These are phyloP conservation scores for Ascochyta fabae DNA, from an alignment of 2,329 filamentous ascomycete genomes.

Conservation along the genomic window DNA sequence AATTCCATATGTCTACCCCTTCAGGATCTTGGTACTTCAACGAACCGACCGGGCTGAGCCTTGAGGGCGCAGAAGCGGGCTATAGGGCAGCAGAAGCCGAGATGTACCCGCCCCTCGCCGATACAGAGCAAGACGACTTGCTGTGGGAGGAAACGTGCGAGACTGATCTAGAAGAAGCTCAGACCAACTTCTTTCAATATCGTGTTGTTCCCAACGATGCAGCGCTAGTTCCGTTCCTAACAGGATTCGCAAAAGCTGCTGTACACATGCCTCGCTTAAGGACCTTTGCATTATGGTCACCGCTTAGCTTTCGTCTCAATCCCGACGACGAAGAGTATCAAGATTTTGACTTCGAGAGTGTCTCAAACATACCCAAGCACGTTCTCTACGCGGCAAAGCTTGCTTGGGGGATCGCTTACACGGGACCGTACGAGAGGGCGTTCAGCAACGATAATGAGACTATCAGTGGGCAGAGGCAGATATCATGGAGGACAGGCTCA, in stretches of 20 bases:
- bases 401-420: conserved; percentile 16
- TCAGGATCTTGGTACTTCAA: conserved; percentile 31
- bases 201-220: conserved; percentile 21
- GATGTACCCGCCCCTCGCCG: conserved; percentile 20
- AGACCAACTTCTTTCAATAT: background rate
- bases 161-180: background rate
- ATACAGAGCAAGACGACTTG: background rate
- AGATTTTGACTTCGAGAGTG: background rate
- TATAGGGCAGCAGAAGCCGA: conserved; percentile 7
- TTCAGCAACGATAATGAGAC: background rate
- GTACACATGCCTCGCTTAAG: conserved; percentile 19
- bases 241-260: conserved; percentile 24
- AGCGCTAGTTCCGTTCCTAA: conserved; percentile 17
- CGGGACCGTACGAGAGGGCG: background rate
- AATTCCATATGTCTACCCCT: conserved; percentile 20
- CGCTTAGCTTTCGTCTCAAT: conserved; percentile 3
- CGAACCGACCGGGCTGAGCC: conserved; percentile 14
- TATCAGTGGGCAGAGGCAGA: background rate
- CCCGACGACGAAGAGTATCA: background rate
- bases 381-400: background rate
- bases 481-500: conserved; percentile 12
- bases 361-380: background rate
- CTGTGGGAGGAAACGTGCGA: background rate
- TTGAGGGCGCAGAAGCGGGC: conserved; percentile 8
- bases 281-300: conserved; percentile 16